Base-by-base conservation (phyloP, 139 green algal genomes). In the Coccomyxa sp. region DNA sequence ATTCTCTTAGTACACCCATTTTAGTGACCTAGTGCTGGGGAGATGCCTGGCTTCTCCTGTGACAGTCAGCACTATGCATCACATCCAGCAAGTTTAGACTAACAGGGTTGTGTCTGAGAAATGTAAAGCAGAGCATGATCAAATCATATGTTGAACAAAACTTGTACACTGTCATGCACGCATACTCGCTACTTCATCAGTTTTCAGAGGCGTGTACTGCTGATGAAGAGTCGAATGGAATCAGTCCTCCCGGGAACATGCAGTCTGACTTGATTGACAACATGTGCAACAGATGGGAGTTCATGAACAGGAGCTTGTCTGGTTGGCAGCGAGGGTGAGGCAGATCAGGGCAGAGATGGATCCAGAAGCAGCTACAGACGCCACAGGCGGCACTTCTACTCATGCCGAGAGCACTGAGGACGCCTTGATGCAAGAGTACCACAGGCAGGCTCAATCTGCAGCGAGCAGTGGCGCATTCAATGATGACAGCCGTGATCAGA, bases 271-370 rank as follows among this genome's bases (percentile, higher is more conserved):
- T 13, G 74, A 1, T 13, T 7, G 38, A 51, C 38, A 11, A 7
- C 38, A 32, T 79, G 74, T 79, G 74, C 74, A 45, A 32, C 76
- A 80, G 76, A 80, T 80, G 30, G 76, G 76, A 21, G 31, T 80
- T 16, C 23, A 80, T 25, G 76, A 80, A 57, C 13, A 9, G 31
- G 76, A 80, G 76, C 76, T 80, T 14, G 15, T 31, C 17, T 80
- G 76, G 76, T 32, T 80, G 31, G 30, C 76, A 63, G 13, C 17
- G 7, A 28, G 76, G 14, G 76, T 80, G 76, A 80, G 31, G 76
- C 23, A 80, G 28, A 58, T 80, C 71, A 78, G 27, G 71, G 1
- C 23, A 78, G 38, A 51, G 38, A 3, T 51, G 3, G 38, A 51
- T 51, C 38, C 38, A 51, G 7, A 3, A 51, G 38, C 38, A 51